Percentiles rank a stretch among this genome's conserved stretches.
These are phyloP conservation scores for Diaporthe amygdali DNA, from an alignment of 2,329 filamentous ascomycete species.

Conservation along the genomic window DNA sequence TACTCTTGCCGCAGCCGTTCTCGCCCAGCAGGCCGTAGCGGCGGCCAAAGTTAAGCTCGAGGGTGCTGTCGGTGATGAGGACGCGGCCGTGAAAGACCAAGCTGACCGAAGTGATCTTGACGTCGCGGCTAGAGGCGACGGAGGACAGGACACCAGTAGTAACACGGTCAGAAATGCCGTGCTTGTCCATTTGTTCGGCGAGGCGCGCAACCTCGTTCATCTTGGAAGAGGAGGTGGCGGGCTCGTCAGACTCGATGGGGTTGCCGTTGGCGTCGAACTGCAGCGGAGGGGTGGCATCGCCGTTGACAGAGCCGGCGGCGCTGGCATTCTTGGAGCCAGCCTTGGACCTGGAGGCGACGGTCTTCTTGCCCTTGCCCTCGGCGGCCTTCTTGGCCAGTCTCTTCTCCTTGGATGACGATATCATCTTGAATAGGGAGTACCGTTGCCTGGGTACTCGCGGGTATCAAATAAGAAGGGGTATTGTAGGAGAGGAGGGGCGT, in stretches of 20 bases:
- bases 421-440: slow-evolving; percentile 53
- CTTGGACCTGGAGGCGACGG: slow-evolving; percentile 68
- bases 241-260: slow-evolving; percentile 61
- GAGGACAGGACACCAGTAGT: slow-evolving; percentile 96
- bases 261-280: slow-evolving; percentile 67
- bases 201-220: slow-evolving; percentile 84
- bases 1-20: slow-evolving; percentile 99
- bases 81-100: slow-evolving; percentile 98
- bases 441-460: not conserved
- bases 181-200: slow-evolving; percentile 91
- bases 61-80: slow-evolving; percentile 88
- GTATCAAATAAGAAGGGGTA: not conserved
- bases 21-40: slow-evolving; percentile 95
- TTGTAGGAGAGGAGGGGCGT: not conserved
- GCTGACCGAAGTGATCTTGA: slow-evolving; percentile 93
- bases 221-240: slow-evolving; percentile 75
- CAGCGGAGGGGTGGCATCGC: slow-evolving; percentile 59
- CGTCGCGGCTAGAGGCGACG: slow-evolving; percentile 83
- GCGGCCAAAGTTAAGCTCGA: slow-evolving; percentile 92
- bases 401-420: slow-evolving; percentile 74
- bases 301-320: slow-evolving; percentile 70
- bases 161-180: slow-evolving; percentile 95
- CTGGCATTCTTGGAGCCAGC: slow-evolving; percentile 70
- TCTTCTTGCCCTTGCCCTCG: slow-evolving; percentile 80
- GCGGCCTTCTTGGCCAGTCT: slow-evolving; percentile 74